These are phyloP conservation scores for Allomyces macrogynus DNA, from an alignment of 192 early-diverging fungal species.

Conservation along the genomic window DNA sequence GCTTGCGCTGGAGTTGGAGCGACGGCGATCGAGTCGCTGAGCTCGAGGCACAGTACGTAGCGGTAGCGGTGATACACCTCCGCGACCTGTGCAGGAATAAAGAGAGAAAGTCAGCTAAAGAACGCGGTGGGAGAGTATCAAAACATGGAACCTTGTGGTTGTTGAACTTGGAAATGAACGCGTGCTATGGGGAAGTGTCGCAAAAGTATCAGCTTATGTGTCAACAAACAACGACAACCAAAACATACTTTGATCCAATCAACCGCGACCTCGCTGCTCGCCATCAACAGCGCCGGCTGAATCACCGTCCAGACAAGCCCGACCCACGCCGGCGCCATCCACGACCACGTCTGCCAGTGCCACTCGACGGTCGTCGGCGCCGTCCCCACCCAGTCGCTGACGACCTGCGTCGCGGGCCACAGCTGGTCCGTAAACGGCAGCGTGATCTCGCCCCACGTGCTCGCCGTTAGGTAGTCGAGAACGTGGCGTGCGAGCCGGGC, in stretches of 20 bases:
- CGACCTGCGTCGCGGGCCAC: slow-evolving; percentile 4
- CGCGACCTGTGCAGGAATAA: background rate
- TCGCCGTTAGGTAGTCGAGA: background rate
- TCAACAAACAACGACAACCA: too few species aligned
- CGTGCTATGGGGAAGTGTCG: slow-evolving; percentile 24
- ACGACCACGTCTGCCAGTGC: slow-evolving; percentile 36
- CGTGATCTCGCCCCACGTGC: background rate
- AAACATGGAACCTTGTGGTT: slow-evolving; percentile 64
- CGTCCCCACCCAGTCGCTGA: slow-evolving; percentile 16
- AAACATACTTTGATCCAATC: slow-evolving; percentile 65
- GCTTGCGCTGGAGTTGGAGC: too few species aligned
- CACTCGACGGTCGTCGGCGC: slow-evolving; percentile 36
- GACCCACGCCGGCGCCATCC: slow-evolving; percentile 38
- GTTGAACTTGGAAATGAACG: slow-evolving; percentile 96
- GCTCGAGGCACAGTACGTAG: background rate
- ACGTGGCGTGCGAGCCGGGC: background rate
- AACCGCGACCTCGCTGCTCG: slow-evolving; percentile 72
- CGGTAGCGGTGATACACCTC: background rate
- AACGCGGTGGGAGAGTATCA: slow-evolving; percentile 35
- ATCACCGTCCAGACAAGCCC: slow-evolving; percentile 40
- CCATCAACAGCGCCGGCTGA: slow-evolving; percentile 67
- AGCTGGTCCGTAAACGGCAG: background rate
- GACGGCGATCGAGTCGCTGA: too few species aligned
- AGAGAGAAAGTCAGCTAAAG: too few species aligned
- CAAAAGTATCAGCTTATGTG: too few species aligned